Conservation (phyloP, 768 basidiomycete genomes). For the Mycena pura region DNA sequence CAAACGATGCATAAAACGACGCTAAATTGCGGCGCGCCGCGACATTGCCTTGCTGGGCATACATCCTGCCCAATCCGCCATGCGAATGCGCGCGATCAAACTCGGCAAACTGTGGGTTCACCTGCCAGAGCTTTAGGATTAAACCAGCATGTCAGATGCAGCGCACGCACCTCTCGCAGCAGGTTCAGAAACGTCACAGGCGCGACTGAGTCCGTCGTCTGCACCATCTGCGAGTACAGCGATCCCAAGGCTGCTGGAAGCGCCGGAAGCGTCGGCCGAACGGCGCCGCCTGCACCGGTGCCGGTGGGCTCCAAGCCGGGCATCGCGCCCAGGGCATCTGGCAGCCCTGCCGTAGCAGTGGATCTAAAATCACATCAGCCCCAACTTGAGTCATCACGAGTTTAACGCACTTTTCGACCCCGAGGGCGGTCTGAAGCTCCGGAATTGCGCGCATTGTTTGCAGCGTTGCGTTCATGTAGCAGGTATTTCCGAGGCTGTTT, state of each 20-base stretch:
- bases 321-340: conserved; percentile 1
- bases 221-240: conserved; percentile 75
- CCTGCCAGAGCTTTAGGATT: conserved; percentile 44
- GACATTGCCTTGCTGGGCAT: conserved; percentile 81
- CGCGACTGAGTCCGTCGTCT: conserved; percentile 76
- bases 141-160: neutral
- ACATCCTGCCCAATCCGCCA: conserved; percentile 49
- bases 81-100: conserved; percentile 49
- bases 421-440: conserved; percentile 79
- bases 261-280: conserved; percentile 46
- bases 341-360: neutral
- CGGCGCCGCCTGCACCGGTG: conserved; percentile 16
- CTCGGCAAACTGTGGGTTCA: conserved; percentile 93
- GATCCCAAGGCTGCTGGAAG: conserved; percentile 64
- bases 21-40: neutral
- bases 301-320: conserved; percentile 3
- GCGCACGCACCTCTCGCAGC: conserved; percentile 59
- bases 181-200: conserved; percentile 73
- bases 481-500: conserved; percentile 85
- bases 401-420: conserved; percentile 49
- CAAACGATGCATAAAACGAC: neutral
- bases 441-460: conserved; percentile 95
- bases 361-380: neutral
- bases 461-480: conserved; percentile 96
- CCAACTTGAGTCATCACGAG: neutral